phyloP scores from a whole-genome alignment of 805 yeast species.

The Lipomyces yamanashiensis region DNA sequence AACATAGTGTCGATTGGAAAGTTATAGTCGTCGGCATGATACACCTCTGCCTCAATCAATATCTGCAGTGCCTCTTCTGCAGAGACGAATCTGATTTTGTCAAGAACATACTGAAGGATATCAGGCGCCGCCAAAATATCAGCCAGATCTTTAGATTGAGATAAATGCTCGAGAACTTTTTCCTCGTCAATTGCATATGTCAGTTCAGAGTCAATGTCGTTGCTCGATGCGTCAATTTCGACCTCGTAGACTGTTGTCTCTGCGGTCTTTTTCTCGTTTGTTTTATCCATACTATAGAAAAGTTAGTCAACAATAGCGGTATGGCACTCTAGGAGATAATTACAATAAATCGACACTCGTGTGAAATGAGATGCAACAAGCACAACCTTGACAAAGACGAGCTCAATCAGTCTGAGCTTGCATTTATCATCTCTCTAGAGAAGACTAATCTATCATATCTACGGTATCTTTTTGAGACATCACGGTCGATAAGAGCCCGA shows the following conservation, averaged over 20 bases:
- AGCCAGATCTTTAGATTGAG: slow-evolving; percentile 2
- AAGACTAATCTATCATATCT: not conserved
- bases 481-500: not conserved
- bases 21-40: slow-evolving; percentile 53
- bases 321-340: too few relatives aligned
- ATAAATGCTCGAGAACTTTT: slow-evolving; percentile 2
- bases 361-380: too few relatives aligned
- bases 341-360: too few relatives aligned
- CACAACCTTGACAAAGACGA: too few relatives aligned
- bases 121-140: slow-evolving; percentile 4
- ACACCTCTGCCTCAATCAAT: slow-evolving; percentile 46
- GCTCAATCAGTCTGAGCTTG: too few relatives aligned
- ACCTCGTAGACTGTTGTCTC: not conserved
- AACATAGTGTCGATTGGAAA: slow-evolving; percentile 48
- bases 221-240: not conserved
- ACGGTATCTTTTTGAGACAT: not conserved
- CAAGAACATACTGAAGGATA: slow-evolving; percentile 47
- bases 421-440: too few relatives aligned
- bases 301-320: not conserved
- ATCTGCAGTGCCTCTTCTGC: slow-evolving; percentile 48
- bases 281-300: not conserved
- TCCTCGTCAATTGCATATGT: not conserved
- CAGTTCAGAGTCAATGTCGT: not conserved
- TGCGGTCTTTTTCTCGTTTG: not conserved
- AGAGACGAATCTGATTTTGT: slow-evolving; percentile 47